phyloP scores from a whole-genome alignment of 1,284 basidiomycete species.

The Wallemia ichthyophaga region DNA sequence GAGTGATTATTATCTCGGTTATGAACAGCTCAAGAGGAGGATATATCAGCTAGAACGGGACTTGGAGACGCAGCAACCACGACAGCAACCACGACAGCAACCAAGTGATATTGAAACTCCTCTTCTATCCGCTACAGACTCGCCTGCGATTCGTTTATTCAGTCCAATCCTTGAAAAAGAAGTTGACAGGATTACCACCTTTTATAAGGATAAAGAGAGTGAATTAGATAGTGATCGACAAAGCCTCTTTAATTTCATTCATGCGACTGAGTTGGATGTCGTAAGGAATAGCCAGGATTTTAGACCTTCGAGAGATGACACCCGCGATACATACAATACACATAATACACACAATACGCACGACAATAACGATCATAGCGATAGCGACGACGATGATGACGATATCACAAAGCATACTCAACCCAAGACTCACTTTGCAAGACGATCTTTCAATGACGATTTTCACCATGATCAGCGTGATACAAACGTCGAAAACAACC shows the following conservation, averaged over 20 bases:
- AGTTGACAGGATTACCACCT: constrained; percentile 45
- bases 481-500: not conserved
- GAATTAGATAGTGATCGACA: constrained; percentile 34
- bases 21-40: constrained; percentile 2
- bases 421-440: constrained; percentile 2
- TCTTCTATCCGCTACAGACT: constrained; percentile 21
- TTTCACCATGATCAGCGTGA: not conserved
- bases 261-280: constrained; percentile 34
- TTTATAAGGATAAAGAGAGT: constrained; percentile 47
- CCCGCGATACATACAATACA: constrained; percentile 16
- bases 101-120: constrained; percentile 55
- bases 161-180: constrained; percentile 49
- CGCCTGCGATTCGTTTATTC: constrained; percentile 28
- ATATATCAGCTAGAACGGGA: not conserved
- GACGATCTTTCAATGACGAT: not conserved
- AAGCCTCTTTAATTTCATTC: constrained; percentile 27
- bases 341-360: constrained; percentile 30
- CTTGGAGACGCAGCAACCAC: constrained; percentile 31
- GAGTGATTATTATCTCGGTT: constrained; percentile 78
- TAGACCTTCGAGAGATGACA: not conserved
- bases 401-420: constrained; percentile 17
- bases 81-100: constrained; percentile 58
- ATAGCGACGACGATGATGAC: constrained; percentile 22
- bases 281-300: constrained; percentile 10
- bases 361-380: constrained; percentile 27